These are phyloP conservation scores for Amauroascus verrucosus DNA, from an alignment of 2,329 filamentous ascomycete species.

Conservation along the genomic window DNA sequence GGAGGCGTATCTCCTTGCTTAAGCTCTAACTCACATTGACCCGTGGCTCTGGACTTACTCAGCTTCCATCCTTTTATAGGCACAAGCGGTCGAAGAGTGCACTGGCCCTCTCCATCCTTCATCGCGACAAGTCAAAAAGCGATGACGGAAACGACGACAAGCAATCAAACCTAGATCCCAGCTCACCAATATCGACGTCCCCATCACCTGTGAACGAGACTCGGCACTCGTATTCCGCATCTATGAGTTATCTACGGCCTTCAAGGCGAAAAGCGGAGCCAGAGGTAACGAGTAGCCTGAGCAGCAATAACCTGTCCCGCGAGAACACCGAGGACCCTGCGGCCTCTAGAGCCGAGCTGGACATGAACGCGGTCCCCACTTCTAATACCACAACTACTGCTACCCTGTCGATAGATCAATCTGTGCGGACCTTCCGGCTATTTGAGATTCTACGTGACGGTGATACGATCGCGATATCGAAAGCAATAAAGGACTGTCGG, in stretches of 20 bases:
- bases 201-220: slow-evolving; percentile 21
- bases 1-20: not conserved
- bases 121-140: slow-evolving; percentile 42
- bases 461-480: slow-evolving; percentile 81
- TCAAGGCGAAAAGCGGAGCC: slow-evolving; percentile 24
- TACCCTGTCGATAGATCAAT: slow-evolving; percentile 55
- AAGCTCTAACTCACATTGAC: slow-evolving; percentile 13
- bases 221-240: slow-evolving; percentile 22
- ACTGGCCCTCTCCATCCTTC: slow-evolving; percentile 45
- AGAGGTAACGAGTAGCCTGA: slow-evolving; percentile 6
- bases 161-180: slow-evolving; percentile 15
- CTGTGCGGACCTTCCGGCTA: slow-evolving; percentile 83
- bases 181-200: slow-evolving; percentile 23
- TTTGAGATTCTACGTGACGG: slow-evolving; percentile 87
- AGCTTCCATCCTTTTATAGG: slow-evolving; percentile 20
- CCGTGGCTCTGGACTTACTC: slow-evolving; percentile 19
- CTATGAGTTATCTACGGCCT: slow-evolving; percentile 25
- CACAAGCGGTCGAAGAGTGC: slow-evolving; percentile 47
- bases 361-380: slow-evolving; percentile 28
- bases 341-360: slow-evolving; percentile 21
- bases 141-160: slow-evolving; percentile 30
- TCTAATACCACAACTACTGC: slow-evolving; percentile 23
- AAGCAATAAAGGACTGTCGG: slow-evolving; percentile 56
- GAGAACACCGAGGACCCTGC: slow-evolving; percentile 23
- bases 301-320: slow-evolving; percentile 14